Conservation (phyloP, 2,329 filamentous ascomycete species). For the Chrysoporthe austroafricana region DNA sequence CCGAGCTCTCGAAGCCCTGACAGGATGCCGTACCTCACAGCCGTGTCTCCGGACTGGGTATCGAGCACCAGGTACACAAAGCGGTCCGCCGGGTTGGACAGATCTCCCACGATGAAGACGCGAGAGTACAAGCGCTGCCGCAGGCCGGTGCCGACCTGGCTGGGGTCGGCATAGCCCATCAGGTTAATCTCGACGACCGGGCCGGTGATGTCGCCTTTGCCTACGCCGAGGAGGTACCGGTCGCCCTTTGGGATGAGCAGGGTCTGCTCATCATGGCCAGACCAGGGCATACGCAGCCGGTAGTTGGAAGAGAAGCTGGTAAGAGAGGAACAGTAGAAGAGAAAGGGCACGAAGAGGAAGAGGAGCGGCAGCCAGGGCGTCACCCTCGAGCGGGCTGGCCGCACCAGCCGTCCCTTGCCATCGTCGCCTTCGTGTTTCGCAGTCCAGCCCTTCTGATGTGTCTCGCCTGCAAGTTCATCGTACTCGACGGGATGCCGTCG, state of each 20-base stretch:
- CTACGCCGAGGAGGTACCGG: conserved; percentile 54
- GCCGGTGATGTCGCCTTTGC: conserved; percentile 61
- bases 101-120: conserved; percentile 81
- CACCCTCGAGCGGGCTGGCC: background rate
- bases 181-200: conserved; percentile 88
- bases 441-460: background rate
- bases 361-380: background rate
- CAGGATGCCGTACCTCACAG: conserved; percentile 80
- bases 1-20: conserved; percentile 71
- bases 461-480: background rate
- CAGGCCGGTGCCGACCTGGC: conserved; percentile 80
- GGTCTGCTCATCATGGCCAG: conserved; percentile 3
- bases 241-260: conserved; percentile 36
- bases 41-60: conserved; percentile 83
- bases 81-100: conserved; percentile 66
- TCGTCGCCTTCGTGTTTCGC: background rate
- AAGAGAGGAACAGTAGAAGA: conserved; percentile 11
- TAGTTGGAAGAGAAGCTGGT: background rate
- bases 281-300: background rate
- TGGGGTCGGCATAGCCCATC: conserved; percentile 83
- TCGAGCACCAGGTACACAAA: conserved; percentile 90
- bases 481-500: background rate
- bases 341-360: background rate
- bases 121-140: conserved; percentile 85
- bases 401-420: background rate